Conservation (phyloP, 2,329 filamentous ascomycete species). For the Ophioceras dolichostomum region DNA sequence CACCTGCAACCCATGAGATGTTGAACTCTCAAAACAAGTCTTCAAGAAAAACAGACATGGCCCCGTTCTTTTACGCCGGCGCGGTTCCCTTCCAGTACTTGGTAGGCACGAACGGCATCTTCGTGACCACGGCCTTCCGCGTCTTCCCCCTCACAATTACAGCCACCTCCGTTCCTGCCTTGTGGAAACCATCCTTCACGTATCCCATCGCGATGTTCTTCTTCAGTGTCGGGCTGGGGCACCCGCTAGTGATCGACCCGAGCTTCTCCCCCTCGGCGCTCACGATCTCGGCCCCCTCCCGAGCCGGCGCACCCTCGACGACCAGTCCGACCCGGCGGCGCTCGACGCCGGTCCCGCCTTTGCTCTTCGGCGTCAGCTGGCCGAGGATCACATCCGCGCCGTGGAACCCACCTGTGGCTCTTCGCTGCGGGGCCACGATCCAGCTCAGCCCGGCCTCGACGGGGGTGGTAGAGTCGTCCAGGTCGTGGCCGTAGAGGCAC, state of each 20-base stretch:
- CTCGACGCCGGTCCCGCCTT: slow-evolving; percentile 57
- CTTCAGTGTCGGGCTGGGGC: slow-evolving; percentile 73
- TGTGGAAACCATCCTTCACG: slow-evolving; percentile 68
- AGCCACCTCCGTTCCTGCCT: slow-evolving; percentile 69
- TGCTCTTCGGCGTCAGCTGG: slow-evolving; percentile 62
- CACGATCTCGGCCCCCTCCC: slow-evolving; percentile 77
- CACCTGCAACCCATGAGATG: background rate
- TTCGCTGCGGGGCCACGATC: slow-evolving; percentile 74
- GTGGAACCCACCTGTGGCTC: slow-evolving; percentile 62
- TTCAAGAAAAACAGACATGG: background rate
- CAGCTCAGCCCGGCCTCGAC: slow-evolving; percentile 51
- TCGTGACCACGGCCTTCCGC: slow-evolving; percentile 62
- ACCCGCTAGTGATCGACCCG: slow-evolving; percentile 77
- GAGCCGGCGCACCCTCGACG: slow-evolving; percentile 75
- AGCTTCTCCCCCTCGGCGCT: slow-evolving; percentile 42
- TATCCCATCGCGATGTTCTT: slow-evolving; percentile 97
- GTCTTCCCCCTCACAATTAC: slow-evolving; percentile 67
- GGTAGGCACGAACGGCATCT: slow-evolving; percentile 79
- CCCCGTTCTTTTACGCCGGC: slow-evolving; percentile 5
- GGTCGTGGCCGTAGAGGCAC: slow-evolving; percentile 99
- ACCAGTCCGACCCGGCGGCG: slow-evolving; percentile 71
- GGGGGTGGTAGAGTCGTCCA: slow-evolving; percentile 62
- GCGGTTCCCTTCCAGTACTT: slow-evolving; percentile 54
- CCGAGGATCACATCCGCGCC: slow-evolving; percentile 66
- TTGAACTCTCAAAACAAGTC: background rate